Evolutionary conservation across 148 eudicot species (phyloP), one percentile per base, ranked within the genome.

Genomic region (Amaranthus hypochondriacus): DNA sequence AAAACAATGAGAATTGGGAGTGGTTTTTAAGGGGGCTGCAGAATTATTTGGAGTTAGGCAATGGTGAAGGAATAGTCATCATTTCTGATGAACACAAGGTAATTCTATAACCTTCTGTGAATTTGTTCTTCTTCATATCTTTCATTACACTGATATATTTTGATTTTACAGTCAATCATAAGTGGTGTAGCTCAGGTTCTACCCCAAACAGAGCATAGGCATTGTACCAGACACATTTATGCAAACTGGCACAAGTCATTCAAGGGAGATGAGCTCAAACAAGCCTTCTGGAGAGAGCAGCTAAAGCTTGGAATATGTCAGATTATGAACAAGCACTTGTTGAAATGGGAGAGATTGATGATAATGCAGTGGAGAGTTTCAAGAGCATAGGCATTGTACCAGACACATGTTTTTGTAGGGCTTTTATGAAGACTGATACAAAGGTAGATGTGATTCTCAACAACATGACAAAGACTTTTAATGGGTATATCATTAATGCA

Each of bases 41-140:
- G 2, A 55, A 3, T 3, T 14, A 6, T 0, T 7, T 71, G 2
- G 73, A 58, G 2, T 13, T 15, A 0, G 13, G 13, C 7, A 39
- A 71, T 14, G 76, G 70, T 0, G 21, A 21, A 1, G 69, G 68
- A 0, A 28, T 66, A 7, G 65, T 52, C 0, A 4, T 73, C 2
- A 42, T 73, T 0, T 73, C 69, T 0, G 69, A 73, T 49, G 56
- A 73, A n/a, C 75, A 62, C 39, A 39, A 62, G 15, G 73, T 70
- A 54, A 0, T 0, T 9, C 9, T 28, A 15, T 2, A 6, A 3
- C 9, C 12, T 3, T 8, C 11, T 39, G 9, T 9, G 8, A 3
- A 9, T 28, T 28, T 39, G 7, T 61, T 12, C n/a, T 12, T 12
- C 60, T 3, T 56, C n/a, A 9, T 39, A 39, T 61, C 12, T 0